Evolutionary conservation across 345 rosid genomes (phyloP).

Genomic region (Eucalyptus victrix): DNA sequence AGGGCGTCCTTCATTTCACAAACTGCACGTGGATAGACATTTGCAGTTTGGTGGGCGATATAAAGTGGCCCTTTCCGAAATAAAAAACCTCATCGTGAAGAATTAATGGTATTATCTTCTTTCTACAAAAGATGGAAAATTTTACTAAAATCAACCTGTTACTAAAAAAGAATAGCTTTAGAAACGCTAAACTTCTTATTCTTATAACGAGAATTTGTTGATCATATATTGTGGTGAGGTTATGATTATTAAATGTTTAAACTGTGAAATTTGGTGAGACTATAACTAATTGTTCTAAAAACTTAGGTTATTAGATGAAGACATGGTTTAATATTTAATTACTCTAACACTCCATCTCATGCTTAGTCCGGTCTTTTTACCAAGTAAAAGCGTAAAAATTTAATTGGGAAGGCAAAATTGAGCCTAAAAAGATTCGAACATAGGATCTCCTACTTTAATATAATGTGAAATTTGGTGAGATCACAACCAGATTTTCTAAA

Average conservation of each 20-base stretch:
- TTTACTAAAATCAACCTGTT: neutral
- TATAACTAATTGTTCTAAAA: fast-evolving
- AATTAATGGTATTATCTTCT: neutral
- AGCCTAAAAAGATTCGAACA: fast-evolving
- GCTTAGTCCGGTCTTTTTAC: too few relatives aligned
- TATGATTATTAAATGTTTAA: neutral
- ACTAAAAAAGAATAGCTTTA: neutral
- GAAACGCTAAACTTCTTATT: neutral
- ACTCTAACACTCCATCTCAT: neutral
- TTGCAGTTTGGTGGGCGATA: neutral
- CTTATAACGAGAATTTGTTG: neutral
- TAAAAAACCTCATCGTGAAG: neutral
- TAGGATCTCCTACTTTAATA: fast-evolving
- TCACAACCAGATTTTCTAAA: fast-evolving
- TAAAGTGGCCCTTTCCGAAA: neutral
- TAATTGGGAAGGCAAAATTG: too few relatives aligned
- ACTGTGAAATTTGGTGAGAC: neutral
- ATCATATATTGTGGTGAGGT: neutral
- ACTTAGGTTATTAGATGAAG: fast-evolving
- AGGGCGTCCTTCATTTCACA: neutral
- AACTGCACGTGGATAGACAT: neutral
- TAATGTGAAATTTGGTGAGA: too few relatives aligned
- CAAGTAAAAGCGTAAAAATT: too few relatives aligned
- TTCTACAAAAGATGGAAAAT: neutral
- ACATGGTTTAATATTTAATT: too few relatives aligned